Conservation (phyloP, 495 filamentous ascomycete genomes). For the Xylaria flabelliformis region DNA sequence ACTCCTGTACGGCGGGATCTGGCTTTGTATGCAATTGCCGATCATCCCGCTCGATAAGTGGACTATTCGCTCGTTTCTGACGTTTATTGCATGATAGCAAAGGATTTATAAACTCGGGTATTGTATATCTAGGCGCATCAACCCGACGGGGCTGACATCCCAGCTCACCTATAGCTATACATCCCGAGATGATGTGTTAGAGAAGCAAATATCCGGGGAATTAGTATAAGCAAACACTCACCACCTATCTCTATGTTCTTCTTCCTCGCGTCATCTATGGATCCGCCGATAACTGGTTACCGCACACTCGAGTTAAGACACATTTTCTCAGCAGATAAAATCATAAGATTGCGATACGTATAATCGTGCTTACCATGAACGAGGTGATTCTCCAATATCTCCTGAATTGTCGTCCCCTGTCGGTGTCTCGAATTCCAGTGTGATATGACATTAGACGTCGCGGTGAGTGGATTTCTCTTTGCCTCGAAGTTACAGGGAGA, state of each 20-base stretch:
- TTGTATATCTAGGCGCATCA: background rate
- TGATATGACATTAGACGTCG: too few relatives aligned
- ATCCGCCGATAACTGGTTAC: background rate
- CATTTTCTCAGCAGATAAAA: background rate
- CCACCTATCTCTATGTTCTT: conserved; percentile 6
- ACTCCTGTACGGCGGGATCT: background rate
- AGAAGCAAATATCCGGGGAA: background rate
- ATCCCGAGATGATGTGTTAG: background rate
- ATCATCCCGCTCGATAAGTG: background rate
- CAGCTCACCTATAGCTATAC: background rate
- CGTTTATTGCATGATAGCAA: background rate
- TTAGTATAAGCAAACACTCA: background rate
- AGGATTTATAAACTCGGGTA: background rate
- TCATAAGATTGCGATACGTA: background rate
- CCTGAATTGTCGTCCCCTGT: background rate
- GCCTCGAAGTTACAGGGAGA: background rate
- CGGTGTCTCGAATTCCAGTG: background rate
- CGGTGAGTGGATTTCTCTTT: background rate
- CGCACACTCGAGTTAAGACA: background rate
- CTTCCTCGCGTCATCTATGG: background rate
- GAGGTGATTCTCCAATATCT: background rate
- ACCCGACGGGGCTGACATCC: background rate
- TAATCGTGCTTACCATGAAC: background rate
- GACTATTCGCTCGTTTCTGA: background rate
- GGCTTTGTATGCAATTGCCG: background rate